These are phyloP conservation scores for Rhododendron williamsianum DNA, from an alignment of 148 eudicot genomes.

Conservation along the genomic window DNA sequence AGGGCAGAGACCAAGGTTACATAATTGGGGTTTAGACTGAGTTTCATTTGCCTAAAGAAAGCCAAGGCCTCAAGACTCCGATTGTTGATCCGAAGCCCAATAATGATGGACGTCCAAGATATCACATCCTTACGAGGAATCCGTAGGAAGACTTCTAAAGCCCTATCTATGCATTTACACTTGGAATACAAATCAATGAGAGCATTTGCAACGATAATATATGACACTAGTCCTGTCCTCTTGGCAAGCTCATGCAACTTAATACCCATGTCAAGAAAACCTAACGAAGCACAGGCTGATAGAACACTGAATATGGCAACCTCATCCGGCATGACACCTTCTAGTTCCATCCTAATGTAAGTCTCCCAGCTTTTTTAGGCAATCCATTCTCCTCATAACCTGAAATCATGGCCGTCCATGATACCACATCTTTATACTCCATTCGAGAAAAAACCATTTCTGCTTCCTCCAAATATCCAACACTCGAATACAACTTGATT, in stretches of 20 bases:
- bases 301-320: slow-evolving; percentile 59
- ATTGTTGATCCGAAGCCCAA: slow-evolving; percentile 64
- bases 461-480: slow-evolving; percentile 60
- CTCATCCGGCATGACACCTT: slow-evolving; percentile 62
- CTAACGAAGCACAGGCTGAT: slow-evolving; percentile 80
- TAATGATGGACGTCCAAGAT: slow-evolving; percentile 86
- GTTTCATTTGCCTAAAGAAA: slow-evolving; percentile 71
- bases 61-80: slow-evolving; percentile 72
- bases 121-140: slow-evolving; percentile 62
- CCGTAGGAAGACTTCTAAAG: slow-evolving; percentile 68
- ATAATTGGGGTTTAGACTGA: slow-evolving; percentile 51
- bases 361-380: slow-evolving; percentile 56
- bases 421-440: slow-evolving; percentile 60
- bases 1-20: slow-evolving; percentile 71
- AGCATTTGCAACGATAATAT: slow-evolving; percentile 58
- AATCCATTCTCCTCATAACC: slow-evolving; percentile 66
- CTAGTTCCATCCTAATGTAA: slow-evolving; percentile 56
- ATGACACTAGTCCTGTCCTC: slow-evolving; percentile 47
- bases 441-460: slow-evolving; percentile 62
- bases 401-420: slow-evolving; percentile 93
- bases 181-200: slow-evolving; percentile 80
- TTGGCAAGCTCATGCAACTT: slow-evolving; percentile 66
- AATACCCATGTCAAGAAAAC: slow-evolving; percentile 54
- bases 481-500: slow-evolving; percentile 60
- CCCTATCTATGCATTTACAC: slow-evolving; percentile 64